Conservation (phyloP, 2,329 filamentous ascomycete genomes). For the Alternaria sp. region DNA sequence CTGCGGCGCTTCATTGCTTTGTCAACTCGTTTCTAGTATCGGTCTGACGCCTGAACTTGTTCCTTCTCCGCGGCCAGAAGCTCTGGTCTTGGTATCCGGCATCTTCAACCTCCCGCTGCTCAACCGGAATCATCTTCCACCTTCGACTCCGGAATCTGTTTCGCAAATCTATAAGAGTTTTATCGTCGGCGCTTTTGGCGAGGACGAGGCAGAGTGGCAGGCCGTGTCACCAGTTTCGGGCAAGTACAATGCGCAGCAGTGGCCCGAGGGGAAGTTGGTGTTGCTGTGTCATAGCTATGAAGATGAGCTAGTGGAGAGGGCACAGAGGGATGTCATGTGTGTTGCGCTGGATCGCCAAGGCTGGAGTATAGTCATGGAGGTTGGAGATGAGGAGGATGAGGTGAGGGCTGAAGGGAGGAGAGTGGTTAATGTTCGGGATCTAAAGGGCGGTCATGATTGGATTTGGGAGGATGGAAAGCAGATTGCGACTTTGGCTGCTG, state of each 20-base stretch:
- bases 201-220: constrained; percentile 31
- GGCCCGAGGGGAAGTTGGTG: constrained; percentile 51
- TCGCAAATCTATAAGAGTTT: constrained; percentile 66
- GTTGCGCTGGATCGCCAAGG: constrained; percentile 57
- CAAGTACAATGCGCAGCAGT: constrained; percentile 54
- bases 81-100: constrained; percentile 69
- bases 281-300: constrained; percentile 58
- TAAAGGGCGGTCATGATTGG: constrained; percentile 69
- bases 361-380: constrained; percentile 45
- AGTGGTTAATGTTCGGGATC: constrained; percentile 55
- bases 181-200: constrained; percentile 68
- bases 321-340: constrained; percentile 67
- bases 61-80: constrained; percentile 36
- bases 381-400: constrained; percentile 40
- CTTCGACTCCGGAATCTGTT: constrained; percentile 28
- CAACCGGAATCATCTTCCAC: constrained; percentile 55
- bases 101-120: constrained; percentile 71
- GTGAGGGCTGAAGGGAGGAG: constrained; percentile 36
- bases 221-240: constrained; percentile 62
- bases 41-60: constrained; percentile 13
- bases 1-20: constrained; percentile 69
- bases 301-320: constrained; percentile 61
- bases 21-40: constrained; percentile 59
- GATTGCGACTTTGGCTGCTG: constrained; percentile 57
- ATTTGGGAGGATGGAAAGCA: constrained; percentile 69